Evolutionary conservation across 164 flowering plant species (phyloP).

Genomic region (Berberis thunbergii): DNA sequence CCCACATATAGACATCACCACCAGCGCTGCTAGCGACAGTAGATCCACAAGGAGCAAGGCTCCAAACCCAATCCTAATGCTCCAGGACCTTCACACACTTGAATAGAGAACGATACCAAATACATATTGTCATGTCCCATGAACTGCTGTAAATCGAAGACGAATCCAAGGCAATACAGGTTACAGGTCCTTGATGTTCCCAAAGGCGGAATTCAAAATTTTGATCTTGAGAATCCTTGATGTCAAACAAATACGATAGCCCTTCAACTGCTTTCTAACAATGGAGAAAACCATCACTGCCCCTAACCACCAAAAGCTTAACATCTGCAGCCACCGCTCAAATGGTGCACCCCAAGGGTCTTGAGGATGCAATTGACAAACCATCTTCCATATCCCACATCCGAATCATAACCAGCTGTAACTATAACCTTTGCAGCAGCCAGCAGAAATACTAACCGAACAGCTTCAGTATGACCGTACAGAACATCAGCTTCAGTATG

Average conservation of each 20-base stretch:
- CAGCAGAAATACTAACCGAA: constrained; percentile 63
- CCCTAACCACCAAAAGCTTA: constrained; percentile 74
- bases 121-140: constrained; percentile 92
- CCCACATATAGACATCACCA: constrained; percentile 78
- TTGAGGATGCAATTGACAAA: constrained; percentile 45
- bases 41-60: constrained; percentile 55
- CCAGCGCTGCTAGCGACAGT: constrained; percentile 69
- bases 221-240: constrained; percentile 30
- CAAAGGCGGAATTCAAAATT: constrained; percentile 54
- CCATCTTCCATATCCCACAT: constrained; percentile 95
- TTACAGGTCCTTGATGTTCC: constrained; percentile 85
- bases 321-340: constrained; percentile 81
- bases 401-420: constrained; percentile 82
- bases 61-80: constrained; percentile 88
- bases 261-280: constrained; percentile 75
- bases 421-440: constrained; percentile 64
- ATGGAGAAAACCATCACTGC: constrained; percentile 74
- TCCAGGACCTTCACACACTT: constrained; percentile 52
- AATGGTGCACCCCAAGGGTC: constrained; percentile 72
- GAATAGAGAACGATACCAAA: constrained; percentile 65
- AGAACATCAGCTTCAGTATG: constrained; percentile 49
- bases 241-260: constrained; percentile 54
- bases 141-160: constrained; percentile 84
- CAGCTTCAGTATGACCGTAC: constrained; percentile 2
- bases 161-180: constrained; percentile 71